These are phyloP conservation scores for Trichoderma koningii DNA, from an alignment of 2,329 filamentous ascomycete species.

Conservation along the genomic window DNA sequence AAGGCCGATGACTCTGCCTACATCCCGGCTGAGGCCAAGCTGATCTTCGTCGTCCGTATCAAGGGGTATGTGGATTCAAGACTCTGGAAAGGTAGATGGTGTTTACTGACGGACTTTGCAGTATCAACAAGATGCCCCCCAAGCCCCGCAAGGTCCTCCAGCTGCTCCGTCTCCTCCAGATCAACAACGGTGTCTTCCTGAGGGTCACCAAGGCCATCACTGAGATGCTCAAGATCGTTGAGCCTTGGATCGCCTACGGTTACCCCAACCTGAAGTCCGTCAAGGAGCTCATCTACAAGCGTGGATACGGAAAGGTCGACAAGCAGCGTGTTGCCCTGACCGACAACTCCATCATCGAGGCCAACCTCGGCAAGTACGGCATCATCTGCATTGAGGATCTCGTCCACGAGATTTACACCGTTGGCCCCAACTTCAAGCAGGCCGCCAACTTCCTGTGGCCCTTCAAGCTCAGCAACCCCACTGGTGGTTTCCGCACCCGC, in stretches of 20 bases:
- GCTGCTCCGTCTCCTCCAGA: conserved; percentile 98
- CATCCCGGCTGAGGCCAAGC: conserved; percentile 90
- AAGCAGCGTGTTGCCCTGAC: conserved; percentile 96
- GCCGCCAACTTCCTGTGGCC: conserved; percentile 99
- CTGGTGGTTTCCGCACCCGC: conserved; percentile 88
- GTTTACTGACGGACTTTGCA: conserved; percentile 37
- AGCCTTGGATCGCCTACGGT: conserved; percentile 98
- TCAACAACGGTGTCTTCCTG: conserved; percentile 99
- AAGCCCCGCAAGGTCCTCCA: conserved; percentile 99
- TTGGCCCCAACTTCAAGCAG: conserved; percentile 99
- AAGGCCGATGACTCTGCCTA: conserved; percentile 93
- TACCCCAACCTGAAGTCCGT: conserved; percentile 99
- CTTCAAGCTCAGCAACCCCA: conserved; percentile 99
- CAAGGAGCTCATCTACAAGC: conserved; percentile 99
- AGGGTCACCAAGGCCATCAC: conserved; percentile 95
- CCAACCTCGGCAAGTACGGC: conserved; percentile 94
- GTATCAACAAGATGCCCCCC: conserved; percentile 99
- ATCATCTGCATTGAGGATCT: conserved; percentile 99
- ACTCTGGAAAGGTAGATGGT: too few species aligned
- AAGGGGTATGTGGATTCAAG: conserved; percentile 70
- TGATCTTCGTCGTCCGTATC: conserved; percentile 98
- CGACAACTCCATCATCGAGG: conserved; percentile 97
- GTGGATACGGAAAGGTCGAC: conserved; percentile 97
- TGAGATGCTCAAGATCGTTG: conserved; percentile 97
- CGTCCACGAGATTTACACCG: conserved; percentile 98